Conservation (phyloP, 768 basidiomycete species). For the Amanita muscaria region DNA sequence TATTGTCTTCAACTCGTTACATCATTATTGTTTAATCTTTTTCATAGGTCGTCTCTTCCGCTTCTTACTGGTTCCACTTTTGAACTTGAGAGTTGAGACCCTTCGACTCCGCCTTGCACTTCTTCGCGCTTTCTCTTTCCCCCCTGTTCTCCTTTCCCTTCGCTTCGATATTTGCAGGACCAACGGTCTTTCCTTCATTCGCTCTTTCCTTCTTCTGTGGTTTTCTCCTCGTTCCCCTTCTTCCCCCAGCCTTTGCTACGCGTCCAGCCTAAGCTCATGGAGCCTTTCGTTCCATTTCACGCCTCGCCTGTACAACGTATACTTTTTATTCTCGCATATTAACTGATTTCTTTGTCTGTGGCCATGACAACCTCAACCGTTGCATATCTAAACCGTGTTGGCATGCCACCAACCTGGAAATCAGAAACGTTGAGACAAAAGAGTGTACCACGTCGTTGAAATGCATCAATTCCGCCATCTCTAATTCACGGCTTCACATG, state of each 20-base stretch:
- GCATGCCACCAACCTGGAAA: slow-evolving; percentile 87
- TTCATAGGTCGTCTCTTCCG: slow-evolving; percentile 2
- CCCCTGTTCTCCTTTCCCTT: slow-evolving; percentile 22
- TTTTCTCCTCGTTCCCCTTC: slow-evolving; percentile 61
- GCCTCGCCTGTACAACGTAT: slow-evolving; percentile 77
- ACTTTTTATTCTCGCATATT: slow-evolving; percentile 84
- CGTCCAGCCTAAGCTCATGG: slow-evolving; percentile 60
- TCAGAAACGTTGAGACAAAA: neutral
- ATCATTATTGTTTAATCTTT: neutral
- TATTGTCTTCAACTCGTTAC: too few species aligned
- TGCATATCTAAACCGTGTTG: slow-evolving; percentile 90
- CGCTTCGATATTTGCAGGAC: slow-evolving; percentile 12
- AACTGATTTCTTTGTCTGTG: slow-evolving; percentile 87
- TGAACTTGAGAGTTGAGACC: too few species aligned
- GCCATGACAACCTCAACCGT: slow-evolving; percentile 87
- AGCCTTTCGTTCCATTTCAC: slow-evolving; percentile 57
- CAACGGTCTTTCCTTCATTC: slow-evolving; percentile 38
- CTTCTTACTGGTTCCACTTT: slow-evolving; percentile 1
- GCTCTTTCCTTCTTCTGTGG: slow-evolving; percentile 70
- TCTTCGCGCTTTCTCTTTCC: slow-evolving; percentile 17
- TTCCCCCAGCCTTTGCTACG: slow-evolving; percentile 26
- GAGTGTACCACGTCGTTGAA: slow-evolving; percentile 87
- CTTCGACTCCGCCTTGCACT: slow-evolving; percentile 7
- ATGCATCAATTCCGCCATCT: too few species aligned
- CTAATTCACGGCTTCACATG: too few species aligned